phyloP scores from a whole-genome alignment of 345 rosid species.

The Geranium brycei region DNA sequence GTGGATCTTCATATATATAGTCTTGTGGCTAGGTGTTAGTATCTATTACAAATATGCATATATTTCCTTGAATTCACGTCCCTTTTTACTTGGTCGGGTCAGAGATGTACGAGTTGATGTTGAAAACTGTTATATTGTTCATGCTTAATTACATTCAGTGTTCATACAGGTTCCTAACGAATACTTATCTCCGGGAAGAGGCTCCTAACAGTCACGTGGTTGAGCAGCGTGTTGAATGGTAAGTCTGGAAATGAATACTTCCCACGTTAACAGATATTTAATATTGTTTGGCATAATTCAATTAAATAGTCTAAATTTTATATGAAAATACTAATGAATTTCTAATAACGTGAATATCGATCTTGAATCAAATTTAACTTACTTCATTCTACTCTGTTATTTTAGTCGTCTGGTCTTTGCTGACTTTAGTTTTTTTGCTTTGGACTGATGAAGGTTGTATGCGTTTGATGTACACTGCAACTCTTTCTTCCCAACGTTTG shows the following conservation, averaged over 20 bases:
- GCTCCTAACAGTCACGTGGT: conserved; percentile 94
- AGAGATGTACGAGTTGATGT: neutral
- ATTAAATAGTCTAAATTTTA: too few relatives aligned
- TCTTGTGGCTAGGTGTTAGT: neutral
- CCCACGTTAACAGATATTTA: neutral
- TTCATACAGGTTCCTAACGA: conserved; percentile 68
- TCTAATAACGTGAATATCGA: neutral
- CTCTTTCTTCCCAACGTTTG: conserved; percentile 97
- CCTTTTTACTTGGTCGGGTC: neutral
- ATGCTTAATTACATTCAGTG: neutral
- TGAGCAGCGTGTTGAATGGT: conserved; percentile 98
- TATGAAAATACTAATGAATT: neutral
- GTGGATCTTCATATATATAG: neutral
- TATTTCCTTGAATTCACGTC: neutral
- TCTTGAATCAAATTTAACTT: too few relatives aligned
- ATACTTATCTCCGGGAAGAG: conserved; percentile 92
- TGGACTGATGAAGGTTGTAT: conserved; percentile 56
- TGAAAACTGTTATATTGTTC: neutral
- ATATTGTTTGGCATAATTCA: neutral
- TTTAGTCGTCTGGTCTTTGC: neutral
- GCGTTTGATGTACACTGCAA: conserved; percentile 99
- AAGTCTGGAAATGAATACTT: conserved; percentile 26
- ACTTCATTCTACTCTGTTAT: neutral
- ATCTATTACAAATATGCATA: neutral
- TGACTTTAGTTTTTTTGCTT: conserved; percentile 14